Evolutionary conservation across 495 filamentous ascomycete genomes (phyloP).

Genomic region (Neurospora sp.): DNA sequence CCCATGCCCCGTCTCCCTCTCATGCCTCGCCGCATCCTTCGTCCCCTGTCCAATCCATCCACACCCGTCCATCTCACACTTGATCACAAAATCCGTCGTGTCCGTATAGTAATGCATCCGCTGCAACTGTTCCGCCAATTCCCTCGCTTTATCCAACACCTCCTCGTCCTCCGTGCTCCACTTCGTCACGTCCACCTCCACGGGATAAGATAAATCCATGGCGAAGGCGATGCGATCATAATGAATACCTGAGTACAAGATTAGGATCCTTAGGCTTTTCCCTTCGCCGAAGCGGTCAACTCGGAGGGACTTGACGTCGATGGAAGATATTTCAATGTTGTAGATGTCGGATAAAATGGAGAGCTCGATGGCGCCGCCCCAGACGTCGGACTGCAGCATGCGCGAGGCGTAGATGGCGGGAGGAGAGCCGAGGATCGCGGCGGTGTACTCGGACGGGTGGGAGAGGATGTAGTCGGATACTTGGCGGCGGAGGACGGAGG

Average conservation of each 20-base stretch:
- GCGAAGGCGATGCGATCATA: conserved; percentile 85
- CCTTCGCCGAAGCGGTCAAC: conserved; percentile 76
- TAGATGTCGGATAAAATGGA: conserved; percentile 78
- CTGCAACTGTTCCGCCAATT: conserved; percentile 58
- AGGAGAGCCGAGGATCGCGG: conserved; percentile 64
- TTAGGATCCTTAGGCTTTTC: conserved; percentile 55
- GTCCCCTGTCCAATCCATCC: conserved; percentile 64
- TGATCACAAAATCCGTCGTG: conserved; percentile 71
- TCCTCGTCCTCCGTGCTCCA: conserved; percentile 60
- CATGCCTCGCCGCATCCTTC: conserved; percentile 20
- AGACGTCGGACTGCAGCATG: conserved; percentile 70
- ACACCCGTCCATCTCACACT: conserved; percentile 57
- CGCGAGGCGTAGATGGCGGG: conserved; percentile 74
- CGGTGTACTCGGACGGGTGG: conserved; percentile 58
- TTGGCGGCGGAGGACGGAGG: conserved; percentile 59
- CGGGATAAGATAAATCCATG: conserved; percentile 48
- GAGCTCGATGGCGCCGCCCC: conserved; percentile 91
- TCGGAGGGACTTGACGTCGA: conserved; percentile 50
- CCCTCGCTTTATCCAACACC: conserved; percentile 56
- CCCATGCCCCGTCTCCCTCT: conserved; percentile 22
- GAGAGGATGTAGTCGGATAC: conserved; percentile 70
- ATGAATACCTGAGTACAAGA: conserved; percentile 91
- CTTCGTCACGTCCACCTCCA: conserved; percentile 67
- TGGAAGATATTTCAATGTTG: conserved; percentile 73
- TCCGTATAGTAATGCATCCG: conserved; percentile 83